A percentile compares a stretch with the other conserved stretches of the same genome.
Conservation (phyloP, 2,329 filamentous ascomycete species). For the Meredithiella fracta region DNA sequence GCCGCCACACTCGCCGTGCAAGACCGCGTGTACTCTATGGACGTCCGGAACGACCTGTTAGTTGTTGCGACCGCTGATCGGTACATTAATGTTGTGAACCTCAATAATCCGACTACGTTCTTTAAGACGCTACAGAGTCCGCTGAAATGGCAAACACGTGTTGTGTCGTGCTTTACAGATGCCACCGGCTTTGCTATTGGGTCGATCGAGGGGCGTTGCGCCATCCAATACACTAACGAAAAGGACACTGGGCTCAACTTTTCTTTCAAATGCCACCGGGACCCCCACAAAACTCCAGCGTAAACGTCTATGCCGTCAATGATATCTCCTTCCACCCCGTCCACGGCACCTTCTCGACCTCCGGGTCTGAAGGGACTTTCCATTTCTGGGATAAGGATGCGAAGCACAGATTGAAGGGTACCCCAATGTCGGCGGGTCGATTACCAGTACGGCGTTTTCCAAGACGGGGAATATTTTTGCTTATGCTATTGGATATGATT, state of each 20-base stretch:
- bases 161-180: slow-evolving; percentile 88
- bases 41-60: slow-evolving; percentile 72
- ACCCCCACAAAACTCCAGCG: slow-evolving; percentile 59
- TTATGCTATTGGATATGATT: slow-evolving; percentile 89
- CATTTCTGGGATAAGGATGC: slow-evolving; percentile 93
- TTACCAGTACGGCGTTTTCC: slow-evolving; percentile 85
- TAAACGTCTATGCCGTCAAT: slow-evolving; percentile 89
- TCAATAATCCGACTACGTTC: slow-evolving; percentile 73
- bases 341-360: slow-evolving; percentile 96
- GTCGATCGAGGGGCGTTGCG: slow-evolving; percentile 90
- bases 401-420: slow-evolving; percentile 85
- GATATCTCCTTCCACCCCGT: slow-evolving; percentile 94
- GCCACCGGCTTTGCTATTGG: slow-evolving; percentile 85
- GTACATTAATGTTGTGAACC: slow-evolving; percentile 88
- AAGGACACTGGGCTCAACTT: slow-evolving; percentile 88
- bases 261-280: slow-evolving; percentile 97
- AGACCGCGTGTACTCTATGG: slow-evolving; percentile 80
- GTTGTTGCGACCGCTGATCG: slow-evolving; percentile 88
- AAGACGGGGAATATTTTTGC: slow-evolving; percentile 68
- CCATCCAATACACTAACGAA: slow-evolving; percentile 96
- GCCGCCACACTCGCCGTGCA: slow-evolving; percentile 50
- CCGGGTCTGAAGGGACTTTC: slow-evolving; percentile 89
- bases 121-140: slow-evolving; percentile 96
- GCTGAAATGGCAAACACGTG: slow-evolving; percentile 93
- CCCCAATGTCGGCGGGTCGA: slow-evolving; percentile 67